These are phyloP conservation scores for Fusarium stilboides DNA, from an alignment of 2,329 filamentous ascomycete genomes.

Conservation along the genomic window DNA sequence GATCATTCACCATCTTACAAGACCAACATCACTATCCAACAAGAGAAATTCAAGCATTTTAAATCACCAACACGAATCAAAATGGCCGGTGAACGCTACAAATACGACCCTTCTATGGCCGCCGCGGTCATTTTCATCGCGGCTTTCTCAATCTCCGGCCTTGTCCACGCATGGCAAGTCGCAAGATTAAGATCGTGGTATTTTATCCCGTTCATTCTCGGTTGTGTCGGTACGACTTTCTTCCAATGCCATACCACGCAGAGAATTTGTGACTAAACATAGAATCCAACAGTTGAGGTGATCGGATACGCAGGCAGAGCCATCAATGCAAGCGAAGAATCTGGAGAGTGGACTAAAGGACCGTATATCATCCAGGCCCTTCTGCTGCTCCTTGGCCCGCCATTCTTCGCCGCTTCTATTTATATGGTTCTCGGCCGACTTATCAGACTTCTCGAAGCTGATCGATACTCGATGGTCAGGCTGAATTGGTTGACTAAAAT, in stretches of 20 bases:
- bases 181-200: background rate
- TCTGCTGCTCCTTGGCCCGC: slow-evolving; percentile 55
- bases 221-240: background rate
- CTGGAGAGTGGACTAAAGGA: slow-evolving; percentile 50
- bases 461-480: slow-evolving; percentile 57
- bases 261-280: background rate
- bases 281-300: slow-evolving; percentile 29
- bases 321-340: slow-evolving; percentile 55
- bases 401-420: slow-evolving; percentile 60
- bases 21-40: no score
- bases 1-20: background rate
- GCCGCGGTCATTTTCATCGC: background rate
- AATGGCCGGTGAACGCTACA: background rate
- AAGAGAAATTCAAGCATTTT: no score
- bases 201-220: background rate
- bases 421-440: slow-evolving; percentile 63
- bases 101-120: slow-evolving; percentile 1
- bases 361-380: slow-evolving; percentile 58
- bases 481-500: slow-evolving; percentile 63
- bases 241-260: no score
- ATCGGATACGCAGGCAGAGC: slow-evolving; percentile 62
- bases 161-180: background rate
- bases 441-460: slow-evolving; percentile 55
- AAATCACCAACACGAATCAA: background rate
- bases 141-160: background rate